Evolutionary conservation across 805 yeast genomes (phyloP).

Genomic region (Hanseniaspora taiwanica): DNA sequence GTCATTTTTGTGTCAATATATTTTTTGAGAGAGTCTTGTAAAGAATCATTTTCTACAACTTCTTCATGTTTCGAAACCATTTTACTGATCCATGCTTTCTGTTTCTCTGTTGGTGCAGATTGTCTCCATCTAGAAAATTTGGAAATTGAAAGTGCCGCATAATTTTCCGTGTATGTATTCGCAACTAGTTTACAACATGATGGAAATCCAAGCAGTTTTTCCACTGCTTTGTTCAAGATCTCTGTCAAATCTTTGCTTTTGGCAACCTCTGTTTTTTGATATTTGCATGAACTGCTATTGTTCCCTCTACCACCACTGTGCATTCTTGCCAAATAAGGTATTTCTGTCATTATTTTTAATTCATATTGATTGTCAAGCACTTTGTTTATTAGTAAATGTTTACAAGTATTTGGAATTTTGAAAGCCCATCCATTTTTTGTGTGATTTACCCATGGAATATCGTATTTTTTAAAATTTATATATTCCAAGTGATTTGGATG

Average conservation of each 20-base stretch:
- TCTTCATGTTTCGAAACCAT: background rate
- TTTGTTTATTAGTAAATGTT: background rate
- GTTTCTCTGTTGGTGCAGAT: background rate
- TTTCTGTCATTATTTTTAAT: background rate
- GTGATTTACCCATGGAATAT: background rate
- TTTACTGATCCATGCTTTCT: background rate
- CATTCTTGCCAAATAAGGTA: background rate
- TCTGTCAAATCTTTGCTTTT: background rate
- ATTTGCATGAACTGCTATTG: background rate
- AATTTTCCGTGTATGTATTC: too few species aligned
- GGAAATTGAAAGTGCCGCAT: background rate
- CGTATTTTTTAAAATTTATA: background rate
- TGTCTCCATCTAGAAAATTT: background rate
- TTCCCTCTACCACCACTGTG: background rate
- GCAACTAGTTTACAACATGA: too few species aligned
- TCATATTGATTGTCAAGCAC: background rate
- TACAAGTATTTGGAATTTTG: background rate
- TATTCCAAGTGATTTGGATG: too few species aligned
- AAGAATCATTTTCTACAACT: background rate
- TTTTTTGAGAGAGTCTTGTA: background rate
- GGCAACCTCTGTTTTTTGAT: background rate
- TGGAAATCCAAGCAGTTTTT: background rate
- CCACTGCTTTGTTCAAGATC: background rate
- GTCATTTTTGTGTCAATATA: background rate
- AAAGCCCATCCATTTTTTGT: background rate